Conservation (phyloP, 2,329 filamentous ascomycete genomes). For the Clarireedia sp. region DNA sequence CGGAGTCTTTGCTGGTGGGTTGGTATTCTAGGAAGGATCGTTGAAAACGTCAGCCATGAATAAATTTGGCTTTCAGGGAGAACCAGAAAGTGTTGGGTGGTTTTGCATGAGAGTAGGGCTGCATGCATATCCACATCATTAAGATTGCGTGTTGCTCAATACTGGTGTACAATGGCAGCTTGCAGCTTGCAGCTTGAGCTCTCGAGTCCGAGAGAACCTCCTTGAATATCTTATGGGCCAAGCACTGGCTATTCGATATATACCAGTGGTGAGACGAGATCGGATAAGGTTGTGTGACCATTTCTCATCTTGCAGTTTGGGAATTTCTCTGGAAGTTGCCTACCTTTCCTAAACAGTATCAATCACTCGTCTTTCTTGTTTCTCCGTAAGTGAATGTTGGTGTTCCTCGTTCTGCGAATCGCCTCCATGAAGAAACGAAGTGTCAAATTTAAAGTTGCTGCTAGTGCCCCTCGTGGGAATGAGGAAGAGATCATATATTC, state of each 20-base stretch:
- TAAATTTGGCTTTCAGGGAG: background rate
- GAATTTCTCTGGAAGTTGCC: slow-evolving; percentile 1
- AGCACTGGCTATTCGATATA: slow-evolving; percentile 9
- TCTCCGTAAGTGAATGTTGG: background rate
- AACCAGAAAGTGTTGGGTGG: background rate
- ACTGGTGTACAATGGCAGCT: slow-evolving; percentile 2
- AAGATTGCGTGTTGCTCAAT: slow-evolving; percentile 6
- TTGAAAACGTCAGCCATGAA: slow-evolving; percentile 2
- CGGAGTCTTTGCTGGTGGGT: background rate
- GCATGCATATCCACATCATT: slow-evolving; percentile 5
- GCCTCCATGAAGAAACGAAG: slow-evolving; percentile 5
- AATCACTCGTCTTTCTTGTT: background rate
- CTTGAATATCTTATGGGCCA: background rate
- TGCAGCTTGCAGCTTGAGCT: slow-evolving; percentile 8
- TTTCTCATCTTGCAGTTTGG: slow-evolving; percentile 7
- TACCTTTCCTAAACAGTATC: background rate
- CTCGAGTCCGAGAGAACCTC: slow-evolving; percentile 2
- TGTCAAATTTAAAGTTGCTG: slow-evolving; percentile 8
- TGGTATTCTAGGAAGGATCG: background rate
- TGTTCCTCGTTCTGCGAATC: background rate
- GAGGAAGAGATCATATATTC: background rate
- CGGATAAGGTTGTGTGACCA: slow-evolving; percentile 11
- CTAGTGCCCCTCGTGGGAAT: background rate
- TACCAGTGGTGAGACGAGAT: slow-evolving; percentile 13
- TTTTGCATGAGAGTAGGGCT: slow-evolving; percentile 2